A percentile compares a stretch with the other conserved stretches of the same genome.
Conservation (phyloP, 2,329 filamentous ascomycete species). For the Pseudocercospora macadamiae region DNA sequence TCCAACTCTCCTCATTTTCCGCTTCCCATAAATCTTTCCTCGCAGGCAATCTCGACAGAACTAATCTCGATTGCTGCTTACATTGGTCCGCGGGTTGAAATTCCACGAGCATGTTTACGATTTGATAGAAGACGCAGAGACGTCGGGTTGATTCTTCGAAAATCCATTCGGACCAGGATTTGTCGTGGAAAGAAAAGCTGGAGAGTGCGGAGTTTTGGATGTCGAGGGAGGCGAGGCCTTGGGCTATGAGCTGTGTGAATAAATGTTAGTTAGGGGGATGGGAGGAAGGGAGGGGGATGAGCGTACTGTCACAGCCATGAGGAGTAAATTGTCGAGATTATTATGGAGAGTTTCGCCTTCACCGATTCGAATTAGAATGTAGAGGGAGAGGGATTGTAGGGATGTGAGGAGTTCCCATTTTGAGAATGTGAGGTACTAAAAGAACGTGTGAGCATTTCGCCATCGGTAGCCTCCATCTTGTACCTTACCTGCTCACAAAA, state of each 20-base stretch:
- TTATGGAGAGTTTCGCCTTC: conserved; percentile 52
- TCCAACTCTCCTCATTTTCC: conserved; percentile 38
- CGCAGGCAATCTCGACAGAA: conserved; percentile 49
- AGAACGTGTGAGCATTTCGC: no score
- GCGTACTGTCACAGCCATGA: conserved; percentile 42
- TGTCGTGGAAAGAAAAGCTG: conserved; percentile 9
- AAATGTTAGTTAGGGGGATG: not conserved
- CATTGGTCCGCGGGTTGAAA: conserved; percentile 48
- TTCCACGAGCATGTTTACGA: conserved; percentile 49
- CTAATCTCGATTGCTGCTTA: conserved; percentile 38
- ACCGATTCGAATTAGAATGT: conserved; percentile 47
- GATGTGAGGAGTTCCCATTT: no score
- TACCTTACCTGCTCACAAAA: no score
- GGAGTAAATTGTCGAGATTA: conserved; percentile 45
- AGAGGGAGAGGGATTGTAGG: no score
- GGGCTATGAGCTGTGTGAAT: not conserved
- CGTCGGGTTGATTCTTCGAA: conserved; percentile 32
- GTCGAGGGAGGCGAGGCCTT: not conserved
- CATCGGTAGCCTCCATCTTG: no score
- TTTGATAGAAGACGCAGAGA: conserved; percentile 44
- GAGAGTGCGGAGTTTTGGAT: not conserved
- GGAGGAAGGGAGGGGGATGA: not conserved
- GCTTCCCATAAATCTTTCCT: conserved; percentile 52
- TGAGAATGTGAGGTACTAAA: no score
- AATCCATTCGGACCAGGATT: conserved; percentile 10